phyloP scores from a whole-genome alignment of 768 basidiomycete species.

The Amanita rimosa region DNA sequence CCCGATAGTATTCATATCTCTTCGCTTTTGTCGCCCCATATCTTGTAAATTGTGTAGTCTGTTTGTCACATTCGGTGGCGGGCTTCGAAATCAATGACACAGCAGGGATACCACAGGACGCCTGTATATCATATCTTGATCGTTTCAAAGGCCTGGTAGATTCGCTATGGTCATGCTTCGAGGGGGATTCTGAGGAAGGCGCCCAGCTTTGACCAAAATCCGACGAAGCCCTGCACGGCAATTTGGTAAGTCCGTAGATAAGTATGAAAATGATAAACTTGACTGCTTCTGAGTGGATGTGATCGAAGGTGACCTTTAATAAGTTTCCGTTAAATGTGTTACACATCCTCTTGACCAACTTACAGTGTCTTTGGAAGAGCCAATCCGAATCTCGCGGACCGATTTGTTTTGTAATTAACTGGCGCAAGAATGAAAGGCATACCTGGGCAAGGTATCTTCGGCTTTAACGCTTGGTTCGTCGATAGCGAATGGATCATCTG shows the following conservation, averaged over 20 bases:
- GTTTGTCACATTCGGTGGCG: conserved; percentile 8
- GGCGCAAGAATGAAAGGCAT: background rate
- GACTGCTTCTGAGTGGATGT: background rate
- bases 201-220: background rate
- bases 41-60: conserved; percentile 18
- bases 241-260: background rate
- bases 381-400: background rate
- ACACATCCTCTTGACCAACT: background rate
- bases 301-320: background rate
- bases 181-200: background rate
- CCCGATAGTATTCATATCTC: conserved; percentile 33
- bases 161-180: background rate
- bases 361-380: background rate
- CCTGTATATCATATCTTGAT: background rate
- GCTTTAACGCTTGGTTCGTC: background rate
- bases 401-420: background rate
- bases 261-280: background rate
- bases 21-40: conserved; percentile 15
- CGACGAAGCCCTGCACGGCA: background rate
- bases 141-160: conserved; percentile 3
- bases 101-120: background rate
- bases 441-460: background rate
- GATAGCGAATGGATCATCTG: background rate
- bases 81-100: background rate
- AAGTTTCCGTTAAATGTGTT: background rate